phyloP scores from a whole-genome alignment of 371 early-diverging fungal species.

The Syncephalis plumigaleata region DNA sequence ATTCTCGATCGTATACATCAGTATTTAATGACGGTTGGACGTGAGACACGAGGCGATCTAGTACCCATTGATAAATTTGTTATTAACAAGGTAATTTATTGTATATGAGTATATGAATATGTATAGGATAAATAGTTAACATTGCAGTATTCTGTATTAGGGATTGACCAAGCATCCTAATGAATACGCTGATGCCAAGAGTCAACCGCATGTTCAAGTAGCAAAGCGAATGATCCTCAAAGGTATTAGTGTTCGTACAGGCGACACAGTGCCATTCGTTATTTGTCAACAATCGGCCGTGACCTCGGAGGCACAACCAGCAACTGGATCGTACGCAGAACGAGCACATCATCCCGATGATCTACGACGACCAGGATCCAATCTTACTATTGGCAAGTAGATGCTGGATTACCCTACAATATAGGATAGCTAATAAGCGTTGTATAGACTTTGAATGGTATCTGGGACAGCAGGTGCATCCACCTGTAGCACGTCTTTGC shows the following conservation, averaged over 20 bases:
- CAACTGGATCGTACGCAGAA: conserved; percentile 40
- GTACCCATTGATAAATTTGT: conserved; percentile 75
- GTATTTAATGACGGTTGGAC: conserved; percentile 46
- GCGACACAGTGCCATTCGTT: conserved; percentile 94
- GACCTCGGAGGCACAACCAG: conserved; percentile 14
- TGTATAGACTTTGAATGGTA: conserved; percentile 98
- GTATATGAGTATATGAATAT: neutral
- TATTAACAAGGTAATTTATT: conserved; percentile 93
- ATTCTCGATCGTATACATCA: conserved; percentile 58
- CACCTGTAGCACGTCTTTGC: conserved; percentile 83
- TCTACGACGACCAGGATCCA: conserved; percentile 26
- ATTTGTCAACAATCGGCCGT: conserved; percentile 69
- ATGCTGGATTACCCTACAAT: conserved; percentile 75
- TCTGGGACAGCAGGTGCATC: conserved; percentile 88
- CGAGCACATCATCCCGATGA: conserved; percentile 88
- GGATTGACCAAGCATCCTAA: conserved; percentile 80
- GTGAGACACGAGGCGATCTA: conserved; percentile 48
- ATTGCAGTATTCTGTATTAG: too few relatives aligned
- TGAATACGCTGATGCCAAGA: conserved; percentile 75
- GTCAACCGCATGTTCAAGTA: conserved; percentile 95
- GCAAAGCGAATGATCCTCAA: conserved; percentile 61
- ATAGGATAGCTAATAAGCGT: too few relatives aligned
- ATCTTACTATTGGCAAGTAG: conserved; percentile 38
- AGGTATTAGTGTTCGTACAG: conserved; percentile 54
- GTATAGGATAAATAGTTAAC: neutral